Conservation (phyloP, 768 basidiomycete species). For the Russula sp. region DNA sequence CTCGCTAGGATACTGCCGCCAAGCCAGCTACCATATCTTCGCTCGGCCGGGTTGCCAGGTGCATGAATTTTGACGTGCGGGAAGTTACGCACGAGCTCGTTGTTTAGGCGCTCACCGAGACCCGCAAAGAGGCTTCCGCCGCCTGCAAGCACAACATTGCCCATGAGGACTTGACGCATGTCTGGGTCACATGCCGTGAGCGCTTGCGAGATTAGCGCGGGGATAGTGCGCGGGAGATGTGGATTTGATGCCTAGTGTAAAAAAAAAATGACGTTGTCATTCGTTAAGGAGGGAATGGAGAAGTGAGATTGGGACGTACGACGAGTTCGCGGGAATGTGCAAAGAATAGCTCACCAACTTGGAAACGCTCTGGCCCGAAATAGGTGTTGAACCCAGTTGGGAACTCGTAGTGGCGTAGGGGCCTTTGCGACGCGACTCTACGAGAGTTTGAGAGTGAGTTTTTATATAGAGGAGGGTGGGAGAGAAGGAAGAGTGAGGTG, state of each 20-base stretch:
- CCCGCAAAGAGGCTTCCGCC: slow-evolving; percentile 87
- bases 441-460: background rate
- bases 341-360: slow-evolving; percentile 88
- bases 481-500: too few species aligned
- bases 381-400: slow-evolving; percentile 87
- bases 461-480: background rate
- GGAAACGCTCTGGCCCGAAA: slow-evolving; percentile 78
- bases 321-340: slow-evolving; percentile 50
- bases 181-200: slow-evolving; percentile 88
- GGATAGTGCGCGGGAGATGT: slow-evolving; percentile 70
- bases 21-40: slow-evolving; percentile 91
- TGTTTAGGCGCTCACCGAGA: slow-evolving; percentile 75
- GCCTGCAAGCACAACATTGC: slow-evolving; percentile 95
- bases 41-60: slow-evolving; percentile 85
- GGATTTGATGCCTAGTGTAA: slow-evolving; percentile 49
- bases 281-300: background rate
- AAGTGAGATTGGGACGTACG: slow-evolving; percentile 29
- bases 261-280: background rate
- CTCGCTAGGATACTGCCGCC: slow-evolving; percentile 94
- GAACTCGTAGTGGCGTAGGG: slow-evolving; percentile 82
- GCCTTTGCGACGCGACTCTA: slow-evolving; percentile 58
- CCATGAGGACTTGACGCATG: slow-evolving; percentile 81
- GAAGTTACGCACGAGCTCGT: slow-evolving; percentile 71
- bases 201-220: slow-evolving; percentile 70
- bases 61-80: slow-evolving; percentile 90